Percentiles rank a stretch among this genome's conserved stretches.
Evolutionary conservation across 1,139 yeast genomes (phyloP).

Genomic region (Diutina sp.): DNA sequence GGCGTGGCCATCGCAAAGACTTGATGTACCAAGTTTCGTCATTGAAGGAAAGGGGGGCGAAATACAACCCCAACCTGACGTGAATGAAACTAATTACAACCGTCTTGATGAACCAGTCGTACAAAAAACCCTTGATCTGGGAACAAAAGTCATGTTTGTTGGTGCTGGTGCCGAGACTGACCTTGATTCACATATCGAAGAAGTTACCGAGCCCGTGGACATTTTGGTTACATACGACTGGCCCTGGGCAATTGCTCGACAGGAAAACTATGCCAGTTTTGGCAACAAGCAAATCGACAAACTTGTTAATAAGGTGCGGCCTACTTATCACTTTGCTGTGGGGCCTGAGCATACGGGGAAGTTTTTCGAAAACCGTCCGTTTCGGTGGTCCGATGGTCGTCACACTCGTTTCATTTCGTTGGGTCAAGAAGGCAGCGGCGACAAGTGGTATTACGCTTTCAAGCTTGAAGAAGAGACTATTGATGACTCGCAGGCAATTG

Average conservation of each 20-base stretch:
- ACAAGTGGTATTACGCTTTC: slow-evolving; percentile 70
- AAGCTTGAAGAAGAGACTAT: slow-evolving; percentile 15
- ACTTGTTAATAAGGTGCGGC: slow-evolving; percentile 30
- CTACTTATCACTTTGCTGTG: slow-evolving; percentile 54
- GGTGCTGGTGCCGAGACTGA: not conserved
- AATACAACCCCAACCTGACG: slow-evolving; percentile 2
- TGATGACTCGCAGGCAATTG: slow-evolving; percentile 2
- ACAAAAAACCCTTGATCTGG: slow-evolving; percentile 25
- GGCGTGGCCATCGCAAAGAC: slow-evolving; percentile 9
- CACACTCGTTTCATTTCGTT: slow-evolving; percentile 47
- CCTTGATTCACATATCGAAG: slow-evolving; percentile 5
- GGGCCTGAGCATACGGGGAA: slow-evolving; percentile 31
- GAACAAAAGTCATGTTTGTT: slow-evolving; percentile 32
- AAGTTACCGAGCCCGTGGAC: slow-evolving; percentile 24
- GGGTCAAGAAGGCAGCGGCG: slow-evolving; percentile 41
- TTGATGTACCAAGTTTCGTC: slow-evolving; percentile 19
- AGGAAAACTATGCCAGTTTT: slow-evolving; percentile 23
- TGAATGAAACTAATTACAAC: slow-evolving; percentile 10
- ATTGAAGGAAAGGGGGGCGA: slow-evolving; percentile 7
- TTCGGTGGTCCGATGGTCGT: slow-evolving; percentile 28
- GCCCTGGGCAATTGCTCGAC: slow-evolving; percentile 39
- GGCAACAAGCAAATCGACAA: slow-evolving; percentile 24
- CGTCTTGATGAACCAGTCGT: slow-evolving; percentile 15
- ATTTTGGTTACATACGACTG: slow-evolving; percentile 46
- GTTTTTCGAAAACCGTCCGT: slow-evolving; percentile 47